phyloP scores from a whole-genome alignment of 75 land plant genomes.

The Selaginella tamariscina region DNA sequence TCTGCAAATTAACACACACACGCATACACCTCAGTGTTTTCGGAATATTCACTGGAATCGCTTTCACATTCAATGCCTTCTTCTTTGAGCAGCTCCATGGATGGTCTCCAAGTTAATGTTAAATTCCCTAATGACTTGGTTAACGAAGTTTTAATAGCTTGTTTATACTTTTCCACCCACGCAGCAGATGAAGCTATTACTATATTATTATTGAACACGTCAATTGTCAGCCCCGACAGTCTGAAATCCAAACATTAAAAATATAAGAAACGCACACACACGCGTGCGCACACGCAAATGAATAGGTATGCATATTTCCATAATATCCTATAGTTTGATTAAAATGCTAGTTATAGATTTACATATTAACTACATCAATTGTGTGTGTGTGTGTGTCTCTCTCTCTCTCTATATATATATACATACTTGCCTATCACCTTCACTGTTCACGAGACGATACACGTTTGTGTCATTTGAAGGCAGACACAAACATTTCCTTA shows the following conservation, averaged over 20 bases:
- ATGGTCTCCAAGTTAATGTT: conserved; percentile 67
- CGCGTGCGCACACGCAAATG: too few species aligned
- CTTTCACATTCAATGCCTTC: conserved; percentile 47
- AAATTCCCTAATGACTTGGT: conserved; percentile 26
- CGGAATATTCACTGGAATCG: background rate
- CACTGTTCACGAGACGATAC: conserved; percentile 87
- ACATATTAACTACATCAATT: too few species aligned
- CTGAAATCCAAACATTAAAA: conserved; percentile 26
- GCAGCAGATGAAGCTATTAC: conserved; percentile 95
- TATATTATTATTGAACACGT: conserved; percentile 65
- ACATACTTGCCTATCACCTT: conserved; percentile 80
- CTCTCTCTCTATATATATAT: too few species aligned
- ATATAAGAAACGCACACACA: background rate
- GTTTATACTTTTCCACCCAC: conserved; percentile 86
- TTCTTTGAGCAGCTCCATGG: conserved; percentile 77
- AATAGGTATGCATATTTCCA: background rate
- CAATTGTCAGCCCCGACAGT: conserved; percentile 88
- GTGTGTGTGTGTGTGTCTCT: too few species aligned
- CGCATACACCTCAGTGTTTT: too few species aligned
- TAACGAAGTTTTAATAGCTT: conserved; percentile 40
- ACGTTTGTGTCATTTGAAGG: conserved; percentile 61
- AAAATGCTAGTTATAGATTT: too few species aligned
- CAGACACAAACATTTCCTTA: conserved; percentile 58
- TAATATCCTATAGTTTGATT: too few species aligned
- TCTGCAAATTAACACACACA: too few species aligned